phyloP scores from a whole-genome alignment of 225 moss, liverwort and hornwort genomes.

The Climacium dendroides region DNA sequence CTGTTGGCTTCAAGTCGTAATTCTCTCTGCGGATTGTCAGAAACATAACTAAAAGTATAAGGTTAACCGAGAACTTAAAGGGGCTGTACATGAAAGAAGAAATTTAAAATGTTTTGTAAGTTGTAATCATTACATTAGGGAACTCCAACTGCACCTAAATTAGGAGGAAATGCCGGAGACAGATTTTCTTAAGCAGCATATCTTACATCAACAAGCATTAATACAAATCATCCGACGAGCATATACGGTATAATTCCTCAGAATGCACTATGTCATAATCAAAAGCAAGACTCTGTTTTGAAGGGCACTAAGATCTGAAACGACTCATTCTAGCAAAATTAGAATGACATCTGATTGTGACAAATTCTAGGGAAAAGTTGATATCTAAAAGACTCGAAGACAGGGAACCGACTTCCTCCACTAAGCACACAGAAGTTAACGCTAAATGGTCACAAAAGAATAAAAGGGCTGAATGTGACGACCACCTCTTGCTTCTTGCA shows the following conservation, averaged over 20 bases:
- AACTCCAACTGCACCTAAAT: not conserved
- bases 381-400: not conserved
- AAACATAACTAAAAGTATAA: not conserved
- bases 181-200: not conserved
- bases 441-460: not conserved
- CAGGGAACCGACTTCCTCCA: not conserved
- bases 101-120: not conserved
- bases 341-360: not conserved
- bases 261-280: not conserved
- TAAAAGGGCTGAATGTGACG: not conserved
- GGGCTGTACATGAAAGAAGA: not conserved
- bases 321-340: not conserved
- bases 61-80: not conserved
- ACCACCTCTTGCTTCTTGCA: constrained; percentile 93
- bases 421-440: not conserved
- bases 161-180: not conserved
- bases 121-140: not conserved
- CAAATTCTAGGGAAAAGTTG: not conserved
- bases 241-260: not conserved
- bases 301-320: not conserved
- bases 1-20: constrained; percentile 51
- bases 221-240: not conserved
- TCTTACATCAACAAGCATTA: not conserved
- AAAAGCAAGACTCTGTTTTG: not conserved
- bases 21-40: constrained; percentile 28